A percentile compares a stretch with the other conserved stretches of the same genome.
Evolutionary conservation across 371 early-diverging fungal genomes (phyloP).

Genomic region (Mucor racemosus): DNA sequence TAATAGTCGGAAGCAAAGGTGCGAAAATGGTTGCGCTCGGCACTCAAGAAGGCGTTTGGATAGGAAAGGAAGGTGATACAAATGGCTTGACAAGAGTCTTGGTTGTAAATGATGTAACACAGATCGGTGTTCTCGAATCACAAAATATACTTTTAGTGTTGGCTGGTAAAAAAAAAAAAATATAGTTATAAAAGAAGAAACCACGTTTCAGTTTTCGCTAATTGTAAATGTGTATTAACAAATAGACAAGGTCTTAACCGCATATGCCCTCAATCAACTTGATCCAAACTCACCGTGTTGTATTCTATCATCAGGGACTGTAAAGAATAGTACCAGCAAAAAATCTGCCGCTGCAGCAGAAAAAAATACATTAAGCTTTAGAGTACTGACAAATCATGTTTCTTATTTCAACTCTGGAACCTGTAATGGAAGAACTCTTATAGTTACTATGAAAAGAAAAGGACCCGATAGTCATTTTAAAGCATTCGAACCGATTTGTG

Average conservation of each 20-base stretch:
- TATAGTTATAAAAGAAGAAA: background rate
- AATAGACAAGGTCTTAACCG: constrained; percentile 52
- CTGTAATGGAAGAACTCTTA: constrained; percentile 67
- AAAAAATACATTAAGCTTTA: constrained; percentile 1
- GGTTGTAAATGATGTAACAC: constrained; percentile 31
- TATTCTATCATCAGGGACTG: constrained; percentile 21
- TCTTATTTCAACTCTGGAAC: constrained; percentile 85
- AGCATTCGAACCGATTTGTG: constrained; percentile 63
- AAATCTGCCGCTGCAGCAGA: too few species aligned
- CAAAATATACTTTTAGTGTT: constrained; percentile 26
- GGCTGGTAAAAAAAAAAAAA: constrained; percentile 16
- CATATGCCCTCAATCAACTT: constrained; percentile 72
- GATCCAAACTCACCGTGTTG: constrained; percentile 25
- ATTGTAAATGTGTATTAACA: too few species aligned
- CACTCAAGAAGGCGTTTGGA: constrained; percentile 77
- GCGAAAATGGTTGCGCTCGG: constrained; percentile 67
- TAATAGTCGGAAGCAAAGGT: constrained; percentile 15
- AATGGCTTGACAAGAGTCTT: constrained; percentile 32
- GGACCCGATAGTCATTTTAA: constrained; percentile 71
- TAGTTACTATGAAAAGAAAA: constrained; percentile 69
- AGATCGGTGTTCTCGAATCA: constrained; percentile 33
- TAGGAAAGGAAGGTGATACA: constrained; percentile 40
- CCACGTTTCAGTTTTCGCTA: background rate
- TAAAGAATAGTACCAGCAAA: constrained; percentile 30
- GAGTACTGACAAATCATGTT: constrained; percentile 65